Evolutionary conservation across 495 filamentous ascomycete species (phyloP), one percentile per base, ranked within the genome.

Genomic region (Hypoxylon fragiforme): DNA sequence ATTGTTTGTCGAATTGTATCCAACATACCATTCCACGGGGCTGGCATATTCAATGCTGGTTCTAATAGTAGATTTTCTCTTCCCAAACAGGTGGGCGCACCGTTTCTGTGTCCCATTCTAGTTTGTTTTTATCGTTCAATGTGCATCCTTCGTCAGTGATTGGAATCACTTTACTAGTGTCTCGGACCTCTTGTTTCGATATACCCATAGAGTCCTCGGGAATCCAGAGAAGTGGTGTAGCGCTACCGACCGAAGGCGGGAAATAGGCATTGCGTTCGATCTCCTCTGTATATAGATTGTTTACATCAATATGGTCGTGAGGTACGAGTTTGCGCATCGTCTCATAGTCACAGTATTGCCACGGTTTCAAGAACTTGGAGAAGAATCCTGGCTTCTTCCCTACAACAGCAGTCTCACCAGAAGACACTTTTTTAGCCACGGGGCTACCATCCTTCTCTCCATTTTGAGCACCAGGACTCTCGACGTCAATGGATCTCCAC

Each of bases 71-170:
- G 49, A 80, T 62, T 77, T 89, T 89, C 72, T 88, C 84, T 68
- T 88, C 74, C 77, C 83, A 96, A 46, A 94, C 82, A 7, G 92
- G 92, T 40, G 91, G 88, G 56, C 84, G 70, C 50, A 81, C 84
- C 45, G 80, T 77, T 62, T 90, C 84, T 30, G 77, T 70, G 59
- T 90, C 84, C 91, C 91, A 95, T 28, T 80, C 70, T 54, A 96
- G 70, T 56, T 84, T 86, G 47, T 86, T 86, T 68, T 95, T 88
- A 66, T 89, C 89, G 64, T 90, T 85, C 39, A 97, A 72, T 55
- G 77, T 83, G 28, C 90, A 88, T 16, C 87, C 89, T 64, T 95
- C 87, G 69, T 97, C 90, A 0, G 87, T 91, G 57, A 90, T 91
- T 3, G 82, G 79, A 39, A 96, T 87, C 32, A 88, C 85, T 52